phyloP scores from a whole-genome alignment of 441 rosid genomes.

The Biscutella laevigata region DNA sequence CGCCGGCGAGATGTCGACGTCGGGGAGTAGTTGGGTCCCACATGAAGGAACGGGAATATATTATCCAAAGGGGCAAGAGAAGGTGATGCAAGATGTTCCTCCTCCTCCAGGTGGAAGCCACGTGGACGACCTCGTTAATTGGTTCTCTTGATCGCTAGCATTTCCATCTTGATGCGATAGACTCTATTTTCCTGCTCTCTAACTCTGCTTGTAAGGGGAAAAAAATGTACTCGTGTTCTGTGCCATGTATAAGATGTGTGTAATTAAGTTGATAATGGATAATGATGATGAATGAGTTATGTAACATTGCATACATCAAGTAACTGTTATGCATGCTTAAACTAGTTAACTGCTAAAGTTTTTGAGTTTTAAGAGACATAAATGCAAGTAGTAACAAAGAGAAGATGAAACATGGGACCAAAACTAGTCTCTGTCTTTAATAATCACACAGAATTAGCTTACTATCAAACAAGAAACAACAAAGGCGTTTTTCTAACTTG shows the following conservation, averaged over 20 bases:
- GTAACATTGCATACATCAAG: not conserved
- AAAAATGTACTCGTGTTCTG: too few relatives aligned
- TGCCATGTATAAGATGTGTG: too few relatives aligned
- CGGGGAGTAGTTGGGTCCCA: slow-evolving; percentile 25
- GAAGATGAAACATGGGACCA: slow-evolving; percentile 12
- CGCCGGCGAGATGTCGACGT: slow-evolving; percentile 15
- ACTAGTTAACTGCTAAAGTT: not conserved
- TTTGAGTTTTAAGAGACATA: too few relatives aligned
- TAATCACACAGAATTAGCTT: slow-evolving; percentile 6
- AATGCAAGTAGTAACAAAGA: not conserved
- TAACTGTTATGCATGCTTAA: not conserved
- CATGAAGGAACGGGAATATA: slow-evolving; percentile 26
- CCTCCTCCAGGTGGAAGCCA: slow-evolving; percentile 27
- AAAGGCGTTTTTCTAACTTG: slow-evolving; percentile 3
- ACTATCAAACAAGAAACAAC: not conserved
- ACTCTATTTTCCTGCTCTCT: too few relatives aligned
- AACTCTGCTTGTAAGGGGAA: not conserved
- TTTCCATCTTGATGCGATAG: too few relatives aligned
- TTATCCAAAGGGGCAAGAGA: slow-evolving; percentile 32
- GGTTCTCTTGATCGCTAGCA: slow-evolving; percentile 27
- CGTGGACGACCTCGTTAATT: slow-evolving; percentile 23
- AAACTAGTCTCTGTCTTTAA: not conserved
- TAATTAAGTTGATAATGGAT: not conserved
- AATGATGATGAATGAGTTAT: not conserved
- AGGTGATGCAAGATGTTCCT: slow-evolving; percentile 30